Conservation (phyloP, 768 basidiomycete species). For the Chlorophyllum brunneum region DNA sequence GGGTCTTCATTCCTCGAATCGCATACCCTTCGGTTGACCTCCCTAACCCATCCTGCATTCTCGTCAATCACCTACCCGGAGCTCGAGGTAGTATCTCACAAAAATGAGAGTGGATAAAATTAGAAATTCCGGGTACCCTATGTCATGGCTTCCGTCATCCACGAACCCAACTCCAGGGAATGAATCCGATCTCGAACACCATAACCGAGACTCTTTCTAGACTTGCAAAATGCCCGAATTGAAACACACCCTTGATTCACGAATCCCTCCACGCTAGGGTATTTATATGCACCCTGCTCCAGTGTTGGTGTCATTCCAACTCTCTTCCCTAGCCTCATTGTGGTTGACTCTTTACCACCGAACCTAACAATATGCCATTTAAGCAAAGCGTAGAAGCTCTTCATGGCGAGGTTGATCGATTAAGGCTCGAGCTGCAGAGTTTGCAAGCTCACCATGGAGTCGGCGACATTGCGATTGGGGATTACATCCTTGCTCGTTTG, state of each 20-base stretch:
- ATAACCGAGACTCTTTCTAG: constrained; percentile 16
- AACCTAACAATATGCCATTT: constrained; percentile 15
- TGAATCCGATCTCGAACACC: background rate
- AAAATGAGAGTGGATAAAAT: too few relatives aligned
- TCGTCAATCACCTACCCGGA: too few relatives aligned
- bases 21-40: too few relatives aligned
- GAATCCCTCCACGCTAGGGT: background rate
- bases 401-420: constrained; percentile 30
- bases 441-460: constrained; percentile 34
- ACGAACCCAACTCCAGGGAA: too few relatives aligned
- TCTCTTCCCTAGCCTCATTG: constrained; percentile 3
- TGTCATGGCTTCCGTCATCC: constrained; percentile 16
- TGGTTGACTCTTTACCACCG: too few relatives aligned
- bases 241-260: background rate
- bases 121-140: too few relatives aligned
- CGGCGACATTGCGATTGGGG: constrained; percentile 46
- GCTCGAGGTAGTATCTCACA: too few relatives aligned
- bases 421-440: constrained; percentile 41
- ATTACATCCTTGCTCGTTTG: constrained; percentile 61
- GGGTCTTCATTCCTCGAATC: too few relatives aligned
- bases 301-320: background rate
- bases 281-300: constrained; percentile 14
- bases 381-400: constrained; percentile 19
- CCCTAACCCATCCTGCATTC: too few relatives aligned
- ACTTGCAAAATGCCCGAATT: constrained; percentile 2